Conservation (phyloP, 768 basidiomycete species). For the Boletus rubescentipes region DNA sequence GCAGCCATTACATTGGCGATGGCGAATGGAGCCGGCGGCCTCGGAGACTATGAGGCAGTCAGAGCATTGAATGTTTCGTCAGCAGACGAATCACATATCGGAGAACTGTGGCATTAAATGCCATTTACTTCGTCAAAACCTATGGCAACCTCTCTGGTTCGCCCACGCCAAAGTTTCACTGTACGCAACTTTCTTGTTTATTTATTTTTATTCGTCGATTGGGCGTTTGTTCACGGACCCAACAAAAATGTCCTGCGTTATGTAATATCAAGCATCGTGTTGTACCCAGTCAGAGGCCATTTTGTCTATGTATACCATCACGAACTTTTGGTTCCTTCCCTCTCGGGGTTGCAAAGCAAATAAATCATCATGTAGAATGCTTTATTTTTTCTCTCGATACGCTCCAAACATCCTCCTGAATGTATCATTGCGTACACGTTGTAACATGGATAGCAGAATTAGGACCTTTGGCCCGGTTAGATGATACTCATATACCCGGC, state of each 20-base stretch:
- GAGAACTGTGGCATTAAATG: slow-evolving; percentile 57
- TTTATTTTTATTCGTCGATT: slow-evolving; percentile 27
- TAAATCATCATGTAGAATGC: slow-evolving; percentile 20
- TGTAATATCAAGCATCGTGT: slow-evolving; percentile 27
- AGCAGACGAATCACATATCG: slow-evolving; percentile 46
- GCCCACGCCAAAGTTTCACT: slow-evolving; percentile 2
- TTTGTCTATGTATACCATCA: slow-evolving; percentile 29
- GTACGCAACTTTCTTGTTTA: slow-evolving; percentile 25
- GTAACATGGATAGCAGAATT: neutral
- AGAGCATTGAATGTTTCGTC: slow-evolving; percentile 36
- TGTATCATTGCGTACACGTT: slow-evolving; percentile 22
- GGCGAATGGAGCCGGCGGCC: slow-evolving; percentile 61
- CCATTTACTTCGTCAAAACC: neutral
- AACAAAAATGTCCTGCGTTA: slow-evolving; percentile 21
- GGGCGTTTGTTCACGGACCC: slow-evolving; percentile 19
- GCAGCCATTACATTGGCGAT: slow-evolving; percentile 59
- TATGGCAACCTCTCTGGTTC: neutral
- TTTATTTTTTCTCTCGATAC: slow-evolving; percentile 19
- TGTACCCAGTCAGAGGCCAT: slow-evolving; percentile 21
- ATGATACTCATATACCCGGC: neutral
- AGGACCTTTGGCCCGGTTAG: too few species aligned
- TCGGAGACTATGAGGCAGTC: slow-evolving; percentile 56
- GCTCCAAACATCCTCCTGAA: slow-evolving; percentile 14
- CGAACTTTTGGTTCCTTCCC: slow-evolving; percentile 5
- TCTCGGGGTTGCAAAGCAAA: slow-evolving; percentile 9